Conservation (phyloP, 257 asterid genomes). For the Euphrasia confusa region DNA sequence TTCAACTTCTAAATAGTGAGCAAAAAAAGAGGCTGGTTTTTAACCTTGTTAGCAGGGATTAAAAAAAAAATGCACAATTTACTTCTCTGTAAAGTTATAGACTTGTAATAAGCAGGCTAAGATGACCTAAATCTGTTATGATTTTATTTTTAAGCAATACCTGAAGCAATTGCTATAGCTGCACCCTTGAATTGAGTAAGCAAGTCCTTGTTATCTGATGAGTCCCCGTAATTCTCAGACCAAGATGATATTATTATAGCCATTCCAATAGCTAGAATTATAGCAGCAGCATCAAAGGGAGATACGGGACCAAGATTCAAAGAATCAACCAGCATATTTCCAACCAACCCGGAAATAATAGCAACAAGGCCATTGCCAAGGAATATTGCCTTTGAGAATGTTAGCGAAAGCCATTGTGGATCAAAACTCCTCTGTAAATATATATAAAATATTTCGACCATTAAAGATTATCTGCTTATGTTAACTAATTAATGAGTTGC, state of each 20-base stretch:
- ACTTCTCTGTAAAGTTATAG: not conserved
- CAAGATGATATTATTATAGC: conserved; percentile 79
- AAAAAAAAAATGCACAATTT: conserved; percentile 7
- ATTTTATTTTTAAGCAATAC: conserved; percentile 31
- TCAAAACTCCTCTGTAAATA: conserved; percentile 85
- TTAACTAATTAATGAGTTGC: not conserved
- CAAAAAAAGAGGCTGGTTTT: not conserved
- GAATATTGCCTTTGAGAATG: conserved; percentile 91
- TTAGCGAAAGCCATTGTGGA: conserved; percentile 84
- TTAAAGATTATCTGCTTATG: not conserved
- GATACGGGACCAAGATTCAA: conserved; percentile 85
- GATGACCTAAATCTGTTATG: not conserved
- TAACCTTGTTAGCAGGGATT: not conserved
- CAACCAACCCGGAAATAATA: conserved; percentile 71
- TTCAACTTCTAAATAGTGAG: conserved; percentile 22
- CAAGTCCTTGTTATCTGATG: conserved; percentile 81
- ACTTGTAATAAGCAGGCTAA: not conserved
- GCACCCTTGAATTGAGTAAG: conserved; percentile 84
- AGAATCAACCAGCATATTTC: conserved; percentile 75
- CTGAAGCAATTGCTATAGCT: conserved; percentile 88
- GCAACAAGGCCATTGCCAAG: conserved; percentile 95
- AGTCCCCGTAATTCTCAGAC: conserved; percentile 82
- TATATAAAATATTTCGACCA: conserved; percentile 9
- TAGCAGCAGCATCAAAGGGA: conserved; percentile 86
- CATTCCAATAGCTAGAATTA: conserved; percentile 86